A percentile compares a stretch with the other conserved stretches of the same genome.
These are phyloP conservation scores for Zychaea mexicana DNA, from an alignment of 371 early-diverging fungal genomes.

Conservation along the genomic window DNA sequence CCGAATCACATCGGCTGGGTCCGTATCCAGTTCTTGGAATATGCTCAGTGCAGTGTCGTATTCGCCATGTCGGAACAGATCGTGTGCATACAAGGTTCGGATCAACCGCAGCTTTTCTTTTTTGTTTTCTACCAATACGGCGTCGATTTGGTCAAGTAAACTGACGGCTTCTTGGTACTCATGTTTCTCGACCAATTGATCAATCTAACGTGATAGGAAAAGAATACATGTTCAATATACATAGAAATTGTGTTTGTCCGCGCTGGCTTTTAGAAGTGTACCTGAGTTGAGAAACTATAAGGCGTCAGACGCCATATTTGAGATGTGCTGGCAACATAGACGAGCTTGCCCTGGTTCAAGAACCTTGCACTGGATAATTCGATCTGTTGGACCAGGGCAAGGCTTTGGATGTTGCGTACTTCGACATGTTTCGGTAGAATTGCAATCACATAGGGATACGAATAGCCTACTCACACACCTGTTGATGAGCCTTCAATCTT, in stretches of 20 bases:
- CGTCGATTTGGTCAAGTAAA: slow-evolving; percentile 86
- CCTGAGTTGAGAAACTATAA: slow-evolving; percentile 87
- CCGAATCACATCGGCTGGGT: slow-evolving; percentile 83
- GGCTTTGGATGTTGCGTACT: slow-evolving; percentile 84
- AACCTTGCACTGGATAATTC: slow-evolving; percentile 63
- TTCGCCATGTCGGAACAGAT: slow-evolving; percentile 75
- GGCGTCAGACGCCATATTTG: slow-evolving; percentile 89
- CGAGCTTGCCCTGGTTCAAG: slow-evolving; percentile 70
- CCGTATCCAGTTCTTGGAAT: slow-evolving; percentile 80
- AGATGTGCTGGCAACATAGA: slow-evolving; percentile 77
- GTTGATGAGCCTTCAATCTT: neutral
- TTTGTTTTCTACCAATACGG: slow-evolving; percentile 81
- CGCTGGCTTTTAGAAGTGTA: slow-evolving; percentile 25
- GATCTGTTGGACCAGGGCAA: slow-evolving; percentile 79
- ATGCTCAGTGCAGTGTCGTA: slow-evolving; percentile 81
- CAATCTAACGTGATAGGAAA: slow-evolving; percentile 56
- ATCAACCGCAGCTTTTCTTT: slow-evolving; percentile 64
- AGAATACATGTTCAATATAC: neutral
- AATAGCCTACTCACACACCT: slow-evolving; percentile 44
- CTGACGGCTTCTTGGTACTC: slow-evolving; percentile 87
- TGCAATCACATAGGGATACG: slow-evolving; percentile 78
- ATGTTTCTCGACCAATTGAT: slow-evolving; percentile 76
- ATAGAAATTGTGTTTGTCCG: neutral
- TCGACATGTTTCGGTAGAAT: slow-evolving; percentile 75
- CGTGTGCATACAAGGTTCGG: slow-evolving; percentile 82